phyloP scores from a whole-genome alignment of 2,329 filamentous ascomycete genomes.

The Rutstroemia sp. region DNA sequence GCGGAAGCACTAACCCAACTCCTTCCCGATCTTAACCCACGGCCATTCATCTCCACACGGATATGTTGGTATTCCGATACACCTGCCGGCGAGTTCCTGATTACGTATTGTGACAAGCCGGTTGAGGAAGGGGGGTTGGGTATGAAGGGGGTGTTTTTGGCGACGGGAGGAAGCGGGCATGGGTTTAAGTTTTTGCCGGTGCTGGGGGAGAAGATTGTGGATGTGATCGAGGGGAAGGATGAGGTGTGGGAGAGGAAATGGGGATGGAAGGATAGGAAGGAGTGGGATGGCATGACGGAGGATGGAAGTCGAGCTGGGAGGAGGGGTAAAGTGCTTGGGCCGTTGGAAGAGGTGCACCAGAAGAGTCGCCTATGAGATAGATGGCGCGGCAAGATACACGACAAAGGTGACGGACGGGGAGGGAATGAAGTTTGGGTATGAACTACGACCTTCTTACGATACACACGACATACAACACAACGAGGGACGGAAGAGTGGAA shows the following conservation, averaged over 20 bases:
- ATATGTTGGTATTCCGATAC: slow-evolving; percentile 63
- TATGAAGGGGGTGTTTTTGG: slow-evolving; percentile 39
- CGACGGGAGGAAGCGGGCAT: slow-evolving; percentile 41
- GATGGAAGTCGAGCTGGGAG: slow-evolving; percentile 27
- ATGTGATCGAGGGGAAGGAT: slow-evolving; percentile 32
- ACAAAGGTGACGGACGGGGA: background rate
- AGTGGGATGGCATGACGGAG: slow-evolving; percentile 22
- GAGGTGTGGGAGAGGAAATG: slow-evolving; percentile 44
- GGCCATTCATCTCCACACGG: slow-evolving; percentile 43
- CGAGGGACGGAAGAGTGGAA: too few species aligned
- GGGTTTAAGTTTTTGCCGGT: slow-evolving; percentile 44
- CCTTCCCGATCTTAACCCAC: slow-evolving; percentile 45
- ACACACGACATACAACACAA: too few species aligned
- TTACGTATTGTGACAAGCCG: slow-evolving; percentile 36
- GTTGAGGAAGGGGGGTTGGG: slow-evolving; percentile 33
- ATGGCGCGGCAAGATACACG: background rate
- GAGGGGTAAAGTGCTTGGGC: slow-evolving; percentile 10
- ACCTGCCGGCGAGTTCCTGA: slow-evolving; percentile 54
- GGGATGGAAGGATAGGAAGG: slow-evolving; percentile 38
- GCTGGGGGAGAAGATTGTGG: slow-evolving; percentile 38
- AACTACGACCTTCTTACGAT: too few species aligned
- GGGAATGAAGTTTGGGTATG: too few species aligned
- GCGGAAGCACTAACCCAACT: slow-evolving; percentile 31
- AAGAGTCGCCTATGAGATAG: background rate
- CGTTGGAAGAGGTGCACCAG: background rate